Percentiles rank a stretch among this genome's conserved stretches.
phyloP scores from a whole-genome alignment of 805 yeast genomes.

The Suhomyces xylopsoci region DNA sequence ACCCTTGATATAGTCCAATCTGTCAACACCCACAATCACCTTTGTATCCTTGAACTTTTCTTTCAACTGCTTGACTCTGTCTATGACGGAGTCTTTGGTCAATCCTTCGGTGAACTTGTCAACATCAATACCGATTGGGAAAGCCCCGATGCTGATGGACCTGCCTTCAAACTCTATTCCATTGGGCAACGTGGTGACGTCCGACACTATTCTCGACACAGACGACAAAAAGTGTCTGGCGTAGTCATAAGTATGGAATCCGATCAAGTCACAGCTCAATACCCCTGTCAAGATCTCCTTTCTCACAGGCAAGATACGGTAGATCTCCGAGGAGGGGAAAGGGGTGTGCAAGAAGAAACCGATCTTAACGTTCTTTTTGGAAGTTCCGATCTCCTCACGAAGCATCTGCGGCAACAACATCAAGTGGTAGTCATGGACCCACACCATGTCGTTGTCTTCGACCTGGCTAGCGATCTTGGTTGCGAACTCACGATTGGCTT shows the following conservation, averaged over 20 bases:
- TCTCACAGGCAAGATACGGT: slow-evolving; percentile 92
- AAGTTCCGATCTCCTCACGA: slow-evolving; percentile 53
- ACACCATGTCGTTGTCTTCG: slow-evolving; percentile 80
- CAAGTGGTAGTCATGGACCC: slow-evolving; percentile 98
- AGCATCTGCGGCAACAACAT: slow-evolving; percentile 92
- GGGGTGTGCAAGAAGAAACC: slow-evolving; percentile 98
- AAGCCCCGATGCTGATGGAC: slow-evolving; percentile 85
- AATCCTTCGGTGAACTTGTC: slow-evolving; percentile 84
- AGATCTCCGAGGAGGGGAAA: slow-evolving; percentile 95
- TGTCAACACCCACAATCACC: slow-evolving; percentile 93
- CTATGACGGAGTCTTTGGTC: slow-evolving; percentile 55
- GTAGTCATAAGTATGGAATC: slow-evolving; percentile 98
- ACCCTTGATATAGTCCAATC: slow-evolving; percentile 95
- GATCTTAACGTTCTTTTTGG: slow-evolving; percentile 58
- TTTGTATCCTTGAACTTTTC: slow-evolving; percentile 70
- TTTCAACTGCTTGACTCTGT: slow-evolving; percentile 62
- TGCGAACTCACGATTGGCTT: slow-evolving; percentile 85
- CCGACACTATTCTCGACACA: slow-evolving; percentile 71
- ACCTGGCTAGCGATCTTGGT: slow-evolving; percentile 64
- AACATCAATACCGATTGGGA: slow-evolving; percentile 98
- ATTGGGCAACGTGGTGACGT: slow-evolving; percentile 82
- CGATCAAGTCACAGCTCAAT: slow-evolving; percentile 88
- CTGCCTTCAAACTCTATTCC: slow-evolving; percentile 79
- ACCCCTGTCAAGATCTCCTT: slow-evolving; percentile 90
- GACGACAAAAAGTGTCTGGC: slow-evolving; percentile 93